Evolutionary conservation across 2,329 filamentous ascomycete genomes (phyloP), one percentile per base, ranked within the genome.

Genomic region (Botrytis fragariae): DNA sequence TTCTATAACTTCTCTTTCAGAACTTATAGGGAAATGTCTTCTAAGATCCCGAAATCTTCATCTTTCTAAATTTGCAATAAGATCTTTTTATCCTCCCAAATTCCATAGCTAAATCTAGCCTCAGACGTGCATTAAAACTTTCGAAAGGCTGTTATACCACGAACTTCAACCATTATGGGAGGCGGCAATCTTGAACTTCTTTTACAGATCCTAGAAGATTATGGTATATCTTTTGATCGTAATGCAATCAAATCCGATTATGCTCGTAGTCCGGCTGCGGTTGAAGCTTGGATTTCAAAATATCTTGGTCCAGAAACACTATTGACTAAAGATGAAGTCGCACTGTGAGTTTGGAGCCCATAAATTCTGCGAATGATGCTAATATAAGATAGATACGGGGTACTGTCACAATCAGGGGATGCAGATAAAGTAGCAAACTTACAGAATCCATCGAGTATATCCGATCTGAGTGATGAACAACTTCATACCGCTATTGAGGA

Each of bases 401-500:
- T 82, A 1, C 80, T 89, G 32, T 84, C 86, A 77, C 83, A 82
- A 74, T 84, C 81, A 48, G 88, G 87, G 18, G 82, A 84, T 72
- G 84, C 85, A 16, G 85, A 86, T 71, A 80, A 74, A 32, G 81
- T 89, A 39, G 82, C 83, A 6, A 83, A 83, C 29, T 77, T 82
- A 54, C 82, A 85, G 72, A 84, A 88, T 75, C 76, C 86, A n/a
- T 82, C 84, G 6, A 78, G 83, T 45, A 81, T 86, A 48, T 86
- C 85, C 71, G 85, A 87, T 8, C 81, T 92, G 63, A 82, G 84
- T 22, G 90, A 92, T 73, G 83, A 86, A 39, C 89, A 92, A 69
- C 83, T 93, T 72, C 84, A 84, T 71, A 81, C 83, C 59, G 91
- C 91, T 25, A 89, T 92, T 68, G 85, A 87, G 4, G 87, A 91